Evolutionary conservation across 176 grass and related monocot species (phyloP).

Genomic region (Otatea glauca): DNA sequence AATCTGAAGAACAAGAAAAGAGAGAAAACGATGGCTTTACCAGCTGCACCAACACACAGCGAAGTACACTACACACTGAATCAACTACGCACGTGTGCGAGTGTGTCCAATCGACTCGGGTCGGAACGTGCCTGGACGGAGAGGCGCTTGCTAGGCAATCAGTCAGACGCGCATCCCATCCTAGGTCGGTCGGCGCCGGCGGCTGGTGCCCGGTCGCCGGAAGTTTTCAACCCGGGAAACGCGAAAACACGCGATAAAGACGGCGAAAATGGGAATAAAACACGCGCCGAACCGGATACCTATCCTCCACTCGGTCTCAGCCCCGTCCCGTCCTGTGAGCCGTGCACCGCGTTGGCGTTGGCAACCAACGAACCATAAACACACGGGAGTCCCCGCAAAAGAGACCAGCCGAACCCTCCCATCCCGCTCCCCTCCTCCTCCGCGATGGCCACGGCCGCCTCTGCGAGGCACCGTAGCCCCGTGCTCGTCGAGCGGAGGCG

Average conservation of each 20-base stretch:
- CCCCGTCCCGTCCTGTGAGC: too few relatives aligned
- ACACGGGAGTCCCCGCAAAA: not conserved
- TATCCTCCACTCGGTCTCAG: too few relatives aligned
- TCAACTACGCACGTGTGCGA: too few relatives aligned
- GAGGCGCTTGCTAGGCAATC: not conserved
- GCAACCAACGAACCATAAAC: not conserved
- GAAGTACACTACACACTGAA: too few relatives aligned
- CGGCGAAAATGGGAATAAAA: conserved; percentile 7
- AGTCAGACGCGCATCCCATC: conserved; percentile 34
- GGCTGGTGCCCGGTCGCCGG: not conserved
- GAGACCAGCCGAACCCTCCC: not conserved
- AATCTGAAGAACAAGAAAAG: not conserved
- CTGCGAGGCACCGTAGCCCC: conserved; percentile 20
- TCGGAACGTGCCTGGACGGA: not conserved
- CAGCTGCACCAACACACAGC: too few relatives aligned
- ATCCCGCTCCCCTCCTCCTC: not conserved
- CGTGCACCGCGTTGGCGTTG: not conserved
- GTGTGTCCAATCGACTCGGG: not conserved
- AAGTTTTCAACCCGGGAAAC: not conserved
- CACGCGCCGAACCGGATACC: not conserved
- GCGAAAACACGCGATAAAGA: not conserved
- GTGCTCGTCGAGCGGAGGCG: not conserved
- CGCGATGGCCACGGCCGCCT: conserved; percentile 46
- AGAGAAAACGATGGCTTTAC: not conserved
- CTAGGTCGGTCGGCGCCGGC: conserved; percentile 3